These are phyloP conservation scores for Apiotrichum veenhuisii DNA, from an alignment of 1,284 basidiomycete species.

Conservation along the genomic window DNA sequence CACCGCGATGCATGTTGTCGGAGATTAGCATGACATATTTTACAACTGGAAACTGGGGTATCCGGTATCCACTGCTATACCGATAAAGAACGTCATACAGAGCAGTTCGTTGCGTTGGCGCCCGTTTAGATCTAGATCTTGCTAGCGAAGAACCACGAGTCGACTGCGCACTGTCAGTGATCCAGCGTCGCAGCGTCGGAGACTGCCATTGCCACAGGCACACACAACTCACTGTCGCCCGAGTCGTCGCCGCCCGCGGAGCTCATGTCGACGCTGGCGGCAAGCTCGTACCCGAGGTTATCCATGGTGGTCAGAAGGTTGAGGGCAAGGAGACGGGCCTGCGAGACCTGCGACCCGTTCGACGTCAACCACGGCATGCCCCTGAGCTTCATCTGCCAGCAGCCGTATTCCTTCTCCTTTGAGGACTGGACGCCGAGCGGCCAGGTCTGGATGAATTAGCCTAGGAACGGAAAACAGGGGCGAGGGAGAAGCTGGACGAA, in stretches of 20 bases:
- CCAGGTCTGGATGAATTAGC: slow-evolving; percentile 24
- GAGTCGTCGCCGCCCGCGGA: slow-evolving; percentile 14
- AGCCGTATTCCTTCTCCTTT: slow-evolving; percentile 33
- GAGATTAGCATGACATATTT: too few relatives aligned
- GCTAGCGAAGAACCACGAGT: slow-evolving; percentile 43
- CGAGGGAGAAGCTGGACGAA: too few relatives aligned
- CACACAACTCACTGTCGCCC: slow-evolving; percentile 10
- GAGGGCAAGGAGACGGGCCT: slow-evolving; percentile 27
- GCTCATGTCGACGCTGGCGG: slow-evolving; percentile 37
- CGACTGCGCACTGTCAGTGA: slow-evolving; percentile 24
- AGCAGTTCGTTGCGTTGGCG: background rate
- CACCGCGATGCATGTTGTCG: too few relatives aligned
- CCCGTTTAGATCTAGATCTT: too few relatives aligned
- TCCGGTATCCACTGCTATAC: too few relatives aligned
- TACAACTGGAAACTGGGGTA: too few relatives aligned
- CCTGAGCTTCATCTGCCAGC: slow-evolving; percentile 37
- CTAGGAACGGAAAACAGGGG: background rate
- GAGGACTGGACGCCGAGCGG: slow-evolving; percentile 33
- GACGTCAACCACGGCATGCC: slow-evolving; percentile 39
- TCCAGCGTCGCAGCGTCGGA: too few relatives aligned
- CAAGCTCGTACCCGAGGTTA: slow-evolving; percentile 35
- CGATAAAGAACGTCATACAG: background rate
- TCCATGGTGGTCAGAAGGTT: slow-evolving; percentile 36
- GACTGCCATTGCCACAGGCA: too few relatives aligned
- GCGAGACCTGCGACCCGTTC: slow-evolving; percentile 25